Base-by-base conservation (phyloP, 352 stramenopile genomes). In the Phytophthora podocarpi region DNA sequence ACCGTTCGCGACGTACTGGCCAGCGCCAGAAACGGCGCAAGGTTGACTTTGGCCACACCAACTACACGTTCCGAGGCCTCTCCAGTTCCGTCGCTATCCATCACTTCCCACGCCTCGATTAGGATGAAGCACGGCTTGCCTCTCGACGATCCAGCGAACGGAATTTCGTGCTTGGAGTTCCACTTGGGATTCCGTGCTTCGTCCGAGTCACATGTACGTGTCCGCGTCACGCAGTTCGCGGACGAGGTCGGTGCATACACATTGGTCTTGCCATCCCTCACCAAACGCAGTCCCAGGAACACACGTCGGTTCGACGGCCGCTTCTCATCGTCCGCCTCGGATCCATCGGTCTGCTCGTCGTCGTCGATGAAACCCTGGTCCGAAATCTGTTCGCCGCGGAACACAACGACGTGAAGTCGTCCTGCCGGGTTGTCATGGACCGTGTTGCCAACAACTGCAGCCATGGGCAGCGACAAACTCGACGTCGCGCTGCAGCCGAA, bases 401-500 rank as follows among this genome's bases (percentile, higher is more conserved):
- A 92, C 2, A 94, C 84, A 2, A 90, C 78, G 0, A 95, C 68
- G 48, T 91, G 86, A 13, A 96, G 56, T 1, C 60, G 82, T 28
- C 87, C 87, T 16, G 86, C 70, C 11, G 85, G 85, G 53, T 93
- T 91, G 61, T 96, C 87, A 47, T 92, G 81, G 12, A 77, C 74
- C 12, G 75, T 80, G 55, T 90, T 91, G n/a, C 84, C 84, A 7
- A 91, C 74, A n/a, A 95, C 78, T 6, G 85, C 83, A 21, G 85
- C 84, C 59, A 96, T 93, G 1, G 87, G 87, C 35, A 95, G 70
- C 27, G 85, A 95, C 39, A 96, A 62, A 63, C 82, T 95, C 8
- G 85, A 92, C 26, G 87, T 96, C 13, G 87, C 87, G 40, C 90
- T 96, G 62, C 85, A 95, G 20, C 87, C 87, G 56, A 96, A 96